Evolutionary conservation across 805 yeast species (phyloP), one percentile per base, ranked within the genome.

Genomic region (Candida alai): DNA sequence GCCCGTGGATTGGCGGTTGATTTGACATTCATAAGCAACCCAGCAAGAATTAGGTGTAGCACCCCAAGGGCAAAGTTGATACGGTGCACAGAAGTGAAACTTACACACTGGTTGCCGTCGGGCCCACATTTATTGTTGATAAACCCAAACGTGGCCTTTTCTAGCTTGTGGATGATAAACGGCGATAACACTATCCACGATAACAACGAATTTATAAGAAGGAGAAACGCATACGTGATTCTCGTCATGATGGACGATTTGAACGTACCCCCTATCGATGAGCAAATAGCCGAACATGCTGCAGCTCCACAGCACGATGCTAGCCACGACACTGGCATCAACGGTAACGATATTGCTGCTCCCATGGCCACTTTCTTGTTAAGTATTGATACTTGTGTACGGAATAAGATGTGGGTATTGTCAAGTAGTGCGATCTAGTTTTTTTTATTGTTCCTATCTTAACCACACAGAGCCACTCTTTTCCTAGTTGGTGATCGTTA

Each of bases 151-250:
- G 86, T 71, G 6, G 87, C 67, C 39, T 72, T 73, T 40, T 83
- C 93, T 6, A 93, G 77, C 60, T 84, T 76, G 39, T 76, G 69
- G 13, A 82, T 72, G 4, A 90, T 78, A 58, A 84, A 82, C 41
- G 87, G 87, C 12, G 94, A 78, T 36, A 93, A 73, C 62, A 84
- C 85, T n/a, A 87, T 62, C 99, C 99, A 93, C 8, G 97, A 85
- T 11, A 93, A 42, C 19, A 87, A 65, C 15, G 95, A 84, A 63
- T 89, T 90, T 17, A 84, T 40, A 19, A 87, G 62, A 39, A 93
- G 75, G 27, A 89, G 62, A 22, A 80, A 43, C 6, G 97, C 98
- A 60, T 93, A 93, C 29, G 85, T 74, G 19, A 90, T 65, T 52
- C 98, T 74, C 5, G 98, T 90, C 42, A 89, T 80, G 17, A 87